These are phyloP conservation scores for Alternaria triticimaculans DNA, from an alignment of 2,329 filamentous ascomycete genomes.

Conservation along the genomic window DNA sequence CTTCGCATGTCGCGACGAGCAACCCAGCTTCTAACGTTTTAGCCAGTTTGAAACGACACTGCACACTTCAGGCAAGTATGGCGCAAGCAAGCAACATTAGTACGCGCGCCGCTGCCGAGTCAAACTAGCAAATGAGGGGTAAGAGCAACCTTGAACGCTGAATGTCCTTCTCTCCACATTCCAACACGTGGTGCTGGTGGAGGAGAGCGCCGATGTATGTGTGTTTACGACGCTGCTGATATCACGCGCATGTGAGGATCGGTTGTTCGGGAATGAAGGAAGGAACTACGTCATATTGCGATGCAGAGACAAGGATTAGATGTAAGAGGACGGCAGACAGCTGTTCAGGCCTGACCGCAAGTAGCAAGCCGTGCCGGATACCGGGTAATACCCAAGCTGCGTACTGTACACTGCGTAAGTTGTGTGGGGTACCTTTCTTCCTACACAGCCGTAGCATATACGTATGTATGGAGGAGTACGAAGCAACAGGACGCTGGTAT, in stretches of 20 bases:
- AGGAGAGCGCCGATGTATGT: neutral
- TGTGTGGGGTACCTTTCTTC: neutral
- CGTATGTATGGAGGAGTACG: neutral
- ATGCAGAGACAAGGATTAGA: neutral
- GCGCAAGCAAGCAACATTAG: neutral
- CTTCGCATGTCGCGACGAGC: neutral
- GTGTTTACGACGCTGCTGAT: neutral
- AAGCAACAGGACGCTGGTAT: neutral
- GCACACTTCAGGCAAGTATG: neutral
- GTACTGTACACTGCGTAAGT: neutral
- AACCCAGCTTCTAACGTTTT: neutral
- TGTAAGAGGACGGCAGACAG: neutral
- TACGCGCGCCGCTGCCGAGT: neutral
- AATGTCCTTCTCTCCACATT: neutral
- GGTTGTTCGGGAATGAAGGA: neutral
- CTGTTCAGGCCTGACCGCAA: conserved; percentile 1
- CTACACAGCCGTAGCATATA: neutral
- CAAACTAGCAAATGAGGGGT: neutral
- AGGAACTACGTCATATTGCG: conserved; percentile 1
- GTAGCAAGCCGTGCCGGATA: conserved; percentile 6
- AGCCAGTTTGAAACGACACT: neutral
- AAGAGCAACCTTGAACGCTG: too few relatives aligned
- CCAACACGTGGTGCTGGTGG: neutral
- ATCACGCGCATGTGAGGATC: neutral
- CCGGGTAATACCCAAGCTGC: neutral